Base-by-base conservation (phyloP, 2,329 filamentous ascomycete species). In the Rachicladosporium sp. region DNA sequence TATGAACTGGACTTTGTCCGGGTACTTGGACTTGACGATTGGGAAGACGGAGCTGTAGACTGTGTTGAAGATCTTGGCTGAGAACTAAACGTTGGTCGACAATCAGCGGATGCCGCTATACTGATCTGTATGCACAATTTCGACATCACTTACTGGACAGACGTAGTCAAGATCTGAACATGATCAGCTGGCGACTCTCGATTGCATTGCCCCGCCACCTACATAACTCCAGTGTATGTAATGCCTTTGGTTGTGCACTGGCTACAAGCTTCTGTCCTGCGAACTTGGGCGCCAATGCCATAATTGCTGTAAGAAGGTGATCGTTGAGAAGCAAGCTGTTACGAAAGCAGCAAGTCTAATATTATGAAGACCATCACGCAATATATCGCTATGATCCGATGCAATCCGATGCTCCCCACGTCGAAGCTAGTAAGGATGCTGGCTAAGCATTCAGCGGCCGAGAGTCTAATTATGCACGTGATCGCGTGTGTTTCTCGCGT, bases 211-310 rank as follows among this genome's bases (percentile, higher is more conserved):
- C 15, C 11, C 29, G 10, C 13, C 19, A 32, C 61, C 41, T 60
- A 69, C 67, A 74, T n/a, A 74, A 51, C 48, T 74, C 70, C 23
- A 74, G 53, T 0, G 69, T 73, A 51, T 74, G 69, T 1, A 70
- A 54, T 7, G 66, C 59, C 51, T 64, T 59, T n/a, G 47, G 45
- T 10, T 58, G 55, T 35, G 64, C 56, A 29, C 51, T 50, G 4
- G 64, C 61, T n/a, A 62, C 65, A n/a, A 86, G 70, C 59, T 75
- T 80, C 54, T 83, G 80, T 46, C 76, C 82, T 10, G 78, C 79
- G 65, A 84, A 86, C 57, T 80, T 84, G 50, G 82, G 82, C 49
- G 81, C 75, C 52, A 88, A 72, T 23, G 82, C 79, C 82, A 88
- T 88, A 3, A 3, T 34, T 27, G 27, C 9, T 31, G 13, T 10